Base-by-base conservation (phyloP, 768 basidiomycete species). In the Baorangia bicolor region DNA sequence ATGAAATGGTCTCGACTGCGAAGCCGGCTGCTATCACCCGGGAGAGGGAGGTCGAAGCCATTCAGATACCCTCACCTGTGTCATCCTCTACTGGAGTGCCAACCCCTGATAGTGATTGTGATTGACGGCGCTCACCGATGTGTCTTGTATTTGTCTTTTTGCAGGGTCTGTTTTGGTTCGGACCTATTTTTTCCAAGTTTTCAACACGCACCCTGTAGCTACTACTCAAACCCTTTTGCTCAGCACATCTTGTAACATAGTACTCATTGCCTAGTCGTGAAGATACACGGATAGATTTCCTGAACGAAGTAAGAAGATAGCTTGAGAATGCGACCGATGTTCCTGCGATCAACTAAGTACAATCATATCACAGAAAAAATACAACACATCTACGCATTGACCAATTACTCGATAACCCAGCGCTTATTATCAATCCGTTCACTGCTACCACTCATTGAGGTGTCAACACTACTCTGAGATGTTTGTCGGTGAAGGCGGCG, bases 11-110 rank as follows among this genome's bases (percentile, higher is more conserved):
- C 2, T 74, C 75, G 18, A 80, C 81, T 48, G 80, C 81, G n/a
- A 78, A 79, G 35, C 81, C 82, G 57, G 82, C 83, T 12, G 77
- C 78, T 33, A 79, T 80, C 41, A 69, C 81, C 11, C 81, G 84
- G 50, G 84, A 82, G 68, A 80, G 81, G 64, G 84, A 87, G 61
- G 75, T 83, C 7, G 85, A 87, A 59, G 67, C 74, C 33, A 83
- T 86, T 50, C 67, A 75, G 40, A 73, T 77, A 51, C 69, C 75
- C 16, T 83, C 86, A 13, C 83, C 83, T n/a, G 65, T 65, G 37
- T 75, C 80, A 42, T 78, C 80, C 35, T 75, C 79, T 45, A 63
- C 74, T 20, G 73, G 69, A 43, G 71, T 66, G 2, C 64, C 66
- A 13, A 65, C 70, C 40, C 63, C 72, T 30, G 64, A 65, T 31